Percentiles rank a stretch among this genome's conserved stretches.
Conservation (phyloP, 1,284 basidiomycete species). For the Sporisorium exsertum region DNA sequence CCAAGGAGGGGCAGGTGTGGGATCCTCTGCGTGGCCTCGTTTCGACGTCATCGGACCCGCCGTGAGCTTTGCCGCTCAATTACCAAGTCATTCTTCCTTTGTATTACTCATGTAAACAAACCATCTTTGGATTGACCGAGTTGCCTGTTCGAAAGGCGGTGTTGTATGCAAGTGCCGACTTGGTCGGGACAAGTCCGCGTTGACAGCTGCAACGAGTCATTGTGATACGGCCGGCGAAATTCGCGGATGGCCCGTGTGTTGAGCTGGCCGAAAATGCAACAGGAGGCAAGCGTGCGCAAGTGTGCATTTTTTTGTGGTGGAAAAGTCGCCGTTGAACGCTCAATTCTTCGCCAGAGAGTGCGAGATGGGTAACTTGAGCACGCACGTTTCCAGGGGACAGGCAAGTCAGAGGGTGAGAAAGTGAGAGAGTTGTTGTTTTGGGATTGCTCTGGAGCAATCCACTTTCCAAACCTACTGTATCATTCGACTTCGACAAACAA, state of each 20-base stretch:
- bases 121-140: no score
- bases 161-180: background rate
- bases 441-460: background rate
- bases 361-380: background rate
- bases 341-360: background rate
- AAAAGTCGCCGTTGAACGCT: constrained; percentile 24
- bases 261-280: constrained; percentile 11
- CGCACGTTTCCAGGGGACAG: constrained; percentile 1
- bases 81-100: background rate
- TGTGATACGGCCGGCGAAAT: background rate
- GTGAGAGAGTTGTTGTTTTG: no score
- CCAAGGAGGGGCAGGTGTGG: constrained; percentile 35
- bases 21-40: constrained; percentile 28
- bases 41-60: background rate
- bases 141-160: background rate
- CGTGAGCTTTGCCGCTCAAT: background rate
- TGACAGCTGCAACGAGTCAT: background rate
- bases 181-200: background rate
- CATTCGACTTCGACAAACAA: background rate
- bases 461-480: background rate
- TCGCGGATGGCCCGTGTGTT: constrained; percentile 27
- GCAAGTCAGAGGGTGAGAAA: background rate
- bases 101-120: background rate
- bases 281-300: constrained; percentile 7
- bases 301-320: constrained; percentile 1